phyloP scores from a whole-genome alignment of 768 basidiomycete species.

The Chalciporus chontae region DNA sequence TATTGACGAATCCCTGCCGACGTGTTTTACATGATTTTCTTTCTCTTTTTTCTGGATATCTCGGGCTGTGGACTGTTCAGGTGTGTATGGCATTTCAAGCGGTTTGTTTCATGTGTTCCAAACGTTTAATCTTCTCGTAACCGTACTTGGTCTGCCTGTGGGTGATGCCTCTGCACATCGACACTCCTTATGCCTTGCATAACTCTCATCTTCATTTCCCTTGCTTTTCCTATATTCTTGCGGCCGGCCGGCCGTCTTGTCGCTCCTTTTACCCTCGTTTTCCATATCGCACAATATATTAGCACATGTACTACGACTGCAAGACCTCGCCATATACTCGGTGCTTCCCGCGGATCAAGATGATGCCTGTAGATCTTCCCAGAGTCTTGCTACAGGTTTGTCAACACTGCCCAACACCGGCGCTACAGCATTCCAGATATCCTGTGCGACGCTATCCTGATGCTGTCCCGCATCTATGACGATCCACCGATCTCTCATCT shows the following conservation, averaged over 20 bases:
- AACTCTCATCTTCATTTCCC: conserved; percentile 1
- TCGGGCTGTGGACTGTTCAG: conserved; percentile 13
- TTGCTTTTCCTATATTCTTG: conserved; percentile 10
- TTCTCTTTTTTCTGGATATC: conserved; percentile 16
- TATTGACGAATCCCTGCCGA: conserved; percentile 17
- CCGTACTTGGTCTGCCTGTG: conserved; percentile 10
- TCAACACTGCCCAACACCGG: conserved; percentile 38
- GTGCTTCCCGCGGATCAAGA: background rate
- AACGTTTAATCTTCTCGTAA: conserved; percentile 9
- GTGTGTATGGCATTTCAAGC: conserved; percentile 16
- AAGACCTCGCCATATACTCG: conserved; percentile 7
- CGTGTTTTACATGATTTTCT: conserved; percentile 2
- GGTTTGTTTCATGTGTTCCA: conserved; percentile 14
- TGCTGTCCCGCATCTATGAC: conserved; percentile 55
- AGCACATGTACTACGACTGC: conserved; percentile 22
- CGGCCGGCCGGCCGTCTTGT: background rate
- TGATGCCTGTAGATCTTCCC: conserved; percentile 30
- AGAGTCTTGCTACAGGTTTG: conserved; percentile 46
- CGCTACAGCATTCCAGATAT: conserved; percentile 52
- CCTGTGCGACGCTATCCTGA: conserved; percentile 46
- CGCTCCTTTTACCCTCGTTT: conserved; percentile 19
- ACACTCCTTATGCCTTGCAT: conserved; percentile 10
- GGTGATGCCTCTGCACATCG: conserved; percentile 5
- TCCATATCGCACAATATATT: conserved; percentile 17
- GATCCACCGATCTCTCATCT: conserved; percentile 53